Percentiles rank a stretch among this genome's conserved stretches.
These are phyloP conservation scores for Cercospora berteroae DNA, from an alignment of 2,329 filamentous ascomycete species.

Conservation along the genomic window DNA sequence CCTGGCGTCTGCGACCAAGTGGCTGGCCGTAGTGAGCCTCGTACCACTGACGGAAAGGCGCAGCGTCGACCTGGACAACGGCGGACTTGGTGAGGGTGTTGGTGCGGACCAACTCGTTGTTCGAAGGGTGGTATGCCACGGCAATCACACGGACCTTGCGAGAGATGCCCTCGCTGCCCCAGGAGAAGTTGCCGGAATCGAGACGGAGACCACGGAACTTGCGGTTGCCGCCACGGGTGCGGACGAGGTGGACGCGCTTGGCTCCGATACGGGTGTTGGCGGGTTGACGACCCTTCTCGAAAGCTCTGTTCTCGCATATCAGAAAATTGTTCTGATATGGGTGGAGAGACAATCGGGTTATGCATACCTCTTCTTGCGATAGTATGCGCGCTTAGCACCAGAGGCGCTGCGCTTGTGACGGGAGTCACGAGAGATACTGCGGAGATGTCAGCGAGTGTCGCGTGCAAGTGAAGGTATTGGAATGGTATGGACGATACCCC, in stretches of 20 bases:
- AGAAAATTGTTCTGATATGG: slow-evolving; percentile 59
- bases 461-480: slow-evolving; percentile 7
- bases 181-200: slow-evolving; percentile 98
- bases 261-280: slow-evolving; percentile 98
- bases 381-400: slow-evolving; percentile 77
- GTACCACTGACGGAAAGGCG: slow-evolving; percentile 99
- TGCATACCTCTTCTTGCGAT: slow-evolving; percentile 60
- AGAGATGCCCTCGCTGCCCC: slow-evolving; percentile 95
- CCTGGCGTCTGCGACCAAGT: slow-evolving; percentile 87
- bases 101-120: slow-evolving; percentile 99
- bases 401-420: slow-evolving; percentile 99
- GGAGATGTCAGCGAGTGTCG: slow-evolving; percentile 38
- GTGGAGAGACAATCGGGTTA: slow-evolving; percentile 54
- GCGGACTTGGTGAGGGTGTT: slow-evolving; percentile 99
- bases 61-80: slow-evolving; percentile 97
- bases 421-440: slow-evolving; percentile 97
- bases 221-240: slow-evolving; percentile 96
- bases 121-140: slow-evolving; percentile 98
- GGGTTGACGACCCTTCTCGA: slow-evolving; percentile 99
- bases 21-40: slow-evolving; percentile 97
- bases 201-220: slow-evolving; percentile 99
- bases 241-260: slow-evolving; percentile 95
- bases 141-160: slow-evolving; percentile 99
- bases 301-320: slow-evolving; percentile 79
- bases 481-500: slow-evolving; percentile 46